Evolutionary conservation across 2,329 filamentous ascomycete species (phyloP), one percentile per base, ranked within the genome.

Genomic region (Aspergillus ochraceoroseus): DNA sequence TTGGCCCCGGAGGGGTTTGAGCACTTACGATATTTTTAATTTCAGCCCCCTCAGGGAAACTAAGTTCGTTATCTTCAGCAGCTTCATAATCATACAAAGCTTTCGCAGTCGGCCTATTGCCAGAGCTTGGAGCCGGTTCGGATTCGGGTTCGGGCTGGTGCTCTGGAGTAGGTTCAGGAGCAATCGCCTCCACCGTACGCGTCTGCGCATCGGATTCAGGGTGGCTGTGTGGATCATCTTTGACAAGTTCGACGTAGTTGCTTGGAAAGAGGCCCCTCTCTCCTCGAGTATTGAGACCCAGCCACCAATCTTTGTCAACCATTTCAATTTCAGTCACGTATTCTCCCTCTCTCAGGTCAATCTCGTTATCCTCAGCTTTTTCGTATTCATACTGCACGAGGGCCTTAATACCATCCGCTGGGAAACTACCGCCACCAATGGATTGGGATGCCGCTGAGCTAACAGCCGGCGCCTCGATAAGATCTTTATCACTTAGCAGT

Each of bases 291-390:
- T 96, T 98, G 52, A 84, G 86, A 29, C 94, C 92, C 77, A 95
- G 85, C 92, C 92, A 98, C 92, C 92, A 98, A 62, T 98, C 90
- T 36, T 94, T 85, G 55, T 96, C 92, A 2, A 98, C 87, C 85
- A 94, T 94, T 48, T 96, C 87, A 56, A 98, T 95, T 61, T 95
- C 83, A 15, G 78, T 88, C 25, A 98, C 83, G 49, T 82, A 79
- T 56, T 95, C 86, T 48, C 89, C 89, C 67, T 98, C 92, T 17
- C 78, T 75, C 12, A 98, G 76, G 51, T 95, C 88, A 42, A 98
- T 79, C 68, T 98, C 92, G 58, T 98, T 98, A 52, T 95, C 89
- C 65, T 98, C 92, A 1, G 88, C 88, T 69, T 94, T 95, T 57
- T 95, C 90, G 60, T 98, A 98, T 62, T 98, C 92, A 62, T 92